A percentile compares a stretch with the other conserved stretches of the same genome.
These are phyloP conservation scores for Sporopachydermia lactativora DNA, from an alignment of 805 yeast species.

Conservation along the genomic window DNA sequence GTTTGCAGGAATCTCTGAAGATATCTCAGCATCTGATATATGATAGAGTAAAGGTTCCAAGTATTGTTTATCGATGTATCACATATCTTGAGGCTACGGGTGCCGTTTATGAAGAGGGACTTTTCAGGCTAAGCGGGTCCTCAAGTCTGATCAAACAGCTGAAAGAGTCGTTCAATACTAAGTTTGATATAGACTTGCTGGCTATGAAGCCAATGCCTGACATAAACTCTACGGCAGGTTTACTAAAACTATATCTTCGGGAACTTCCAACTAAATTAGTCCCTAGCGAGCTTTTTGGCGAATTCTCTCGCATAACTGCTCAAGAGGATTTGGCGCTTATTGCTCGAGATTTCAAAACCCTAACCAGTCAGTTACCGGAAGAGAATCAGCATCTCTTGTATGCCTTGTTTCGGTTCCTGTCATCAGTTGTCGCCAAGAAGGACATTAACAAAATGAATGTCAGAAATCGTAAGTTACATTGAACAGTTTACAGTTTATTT, in stretches of 20 bases:
- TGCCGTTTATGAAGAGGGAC: slow-evolving; percentile 80
- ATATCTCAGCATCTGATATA: slow-evolving; percentile 34
- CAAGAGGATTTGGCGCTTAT: slow-evolving; percentile 13
- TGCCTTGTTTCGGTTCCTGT: slow-evolving; percentile 53
- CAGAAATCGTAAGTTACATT: slow-evolving; percentile 45
- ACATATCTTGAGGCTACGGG: slow-evolving; percentile 48
- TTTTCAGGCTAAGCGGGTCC: slow-evolving; percentile 84
- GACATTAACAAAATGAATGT: slow-evolving; percentile 72
- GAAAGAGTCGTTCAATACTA: slow-evolving; percentile 52
- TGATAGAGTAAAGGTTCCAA: slow-evolving; percentile 43
- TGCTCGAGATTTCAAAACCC: slow-evolving; percentile 20
- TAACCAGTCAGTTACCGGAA: slow-evolving; percentile 29
- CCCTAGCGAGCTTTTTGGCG: slow-evolving; percentile 35
- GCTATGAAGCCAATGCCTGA: slow-evolving; percentile 36
- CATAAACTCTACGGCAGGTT: slow-evolving; percentile 77
- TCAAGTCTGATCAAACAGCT: slow-evolving; percentile 58
- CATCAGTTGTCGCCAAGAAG: slow-evolving; percentile 45
- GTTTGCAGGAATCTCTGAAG: slow-evolving; percentile 35
- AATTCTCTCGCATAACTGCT: slow-evolving; percentile 18
- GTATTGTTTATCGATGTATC: slow-evolving; percentile 63
- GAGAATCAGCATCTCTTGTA: slow-evolving; percentile 46
- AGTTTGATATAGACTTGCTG: slow-evolving; percentile 56
- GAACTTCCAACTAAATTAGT: slow-evolving; percentile 60
- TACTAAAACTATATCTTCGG: slow-evolving; percentile 70
- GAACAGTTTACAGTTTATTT: no score